Base-by-base conservation (phyloP, 306 rosid species). In the Vicia faba region DNA sequence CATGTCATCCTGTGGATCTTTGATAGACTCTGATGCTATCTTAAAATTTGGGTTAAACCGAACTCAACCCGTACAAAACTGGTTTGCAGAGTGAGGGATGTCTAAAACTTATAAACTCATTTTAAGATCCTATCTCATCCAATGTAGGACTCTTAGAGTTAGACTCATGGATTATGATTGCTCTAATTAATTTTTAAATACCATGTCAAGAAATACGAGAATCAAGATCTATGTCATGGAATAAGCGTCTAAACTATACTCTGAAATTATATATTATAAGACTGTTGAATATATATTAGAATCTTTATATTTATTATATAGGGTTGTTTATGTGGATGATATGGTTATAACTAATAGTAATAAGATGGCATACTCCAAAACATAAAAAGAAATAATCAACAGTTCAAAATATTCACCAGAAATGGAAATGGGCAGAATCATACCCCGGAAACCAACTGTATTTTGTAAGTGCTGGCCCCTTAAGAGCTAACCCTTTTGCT, bases 391-490 rank as follows among this genome's bases (percentile, higher is more conserved):
- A 67, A 44, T 56, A 33, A 66, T 66, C 11, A 69, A 70, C 63
- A 48, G 60, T 71, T 57, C 43, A 25, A 51, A 43, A 20, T 43
- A 78, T 53, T 9, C 61, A 54, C 50, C 51, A 19, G 74, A 73
- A 40, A 70, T n/a, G 73, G 64, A 57, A 70, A 65, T 67, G 59
- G 49, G 71, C 44, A 7, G 63, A 36, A 44, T 23, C 96, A 64
- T 86, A 93, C 99, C 99, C 99, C 56, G 99, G 99, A 85, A 93
- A 90, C 99, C 99, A 93, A 78, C 97, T 88, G 82, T 85, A 90
- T 65, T 85, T 86, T 33, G 81, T 78, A 53, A 4, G 48, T 13
- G 99, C 67, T 54, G 46, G 77, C 60, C 99, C 97, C 59, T 44
- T 1, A n/a, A 84, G 90, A 57, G 90, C 87, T 64, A 93, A 83